Evolutionary conservation across 257 asterid species (phyloP).

Genomic region (Dorcoceras hygrometricum): DNA sequence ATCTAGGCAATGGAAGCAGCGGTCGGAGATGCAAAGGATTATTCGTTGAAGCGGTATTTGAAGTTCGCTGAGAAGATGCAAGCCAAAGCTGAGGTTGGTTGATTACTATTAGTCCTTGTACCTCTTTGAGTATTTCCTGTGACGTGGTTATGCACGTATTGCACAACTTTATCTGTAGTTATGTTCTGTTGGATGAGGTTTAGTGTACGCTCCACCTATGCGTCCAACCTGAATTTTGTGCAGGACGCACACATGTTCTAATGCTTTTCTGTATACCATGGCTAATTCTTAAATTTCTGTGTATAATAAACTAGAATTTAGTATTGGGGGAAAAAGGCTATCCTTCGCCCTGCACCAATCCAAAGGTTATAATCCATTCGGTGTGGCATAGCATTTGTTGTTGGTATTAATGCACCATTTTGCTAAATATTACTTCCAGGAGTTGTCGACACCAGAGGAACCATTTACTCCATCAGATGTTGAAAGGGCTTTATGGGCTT

Average conservation of each 20-base stretch:
- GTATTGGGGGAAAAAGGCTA: too few relatives aligned
- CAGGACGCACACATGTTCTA: neutral
- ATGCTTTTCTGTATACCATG: too few relatives aligned
- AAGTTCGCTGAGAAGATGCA: constrained; percentile 62
- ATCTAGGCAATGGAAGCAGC: constrained; percentile 71
- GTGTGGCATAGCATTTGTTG: too few relatives aligned
- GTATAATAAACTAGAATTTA: neutral
- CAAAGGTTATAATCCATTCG: too few relatives aligned
- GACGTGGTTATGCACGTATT: too few relatives aligned
- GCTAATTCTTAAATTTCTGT: neutral
- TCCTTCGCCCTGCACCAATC: too few relatives aligned
- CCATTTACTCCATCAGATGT: constrained; percentile 69
- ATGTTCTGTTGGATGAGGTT: too few relatives aligned
- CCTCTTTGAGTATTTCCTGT: too few relatives aligned
- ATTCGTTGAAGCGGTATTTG: constrained; percentile 65
- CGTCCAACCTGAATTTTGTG: neutral
- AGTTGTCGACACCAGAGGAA: constrained; percentile 45
- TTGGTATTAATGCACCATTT: neutral
- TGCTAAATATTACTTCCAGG: constrained; percentile 35
- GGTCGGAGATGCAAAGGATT: constrained; percentile 69
- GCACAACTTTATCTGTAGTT: too few relatives aligned
- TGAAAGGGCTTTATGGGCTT: constrained; percentile 87
- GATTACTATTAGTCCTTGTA: too few relatives aligned
- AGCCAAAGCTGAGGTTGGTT: constrained; percentile 66
- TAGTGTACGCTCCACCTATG: neutral